These are phyloP conservation scores for Pachyrhizus erosus DNA, from an alignment of 306 rosid genomes.

Conservation along the genomic window DNA sequence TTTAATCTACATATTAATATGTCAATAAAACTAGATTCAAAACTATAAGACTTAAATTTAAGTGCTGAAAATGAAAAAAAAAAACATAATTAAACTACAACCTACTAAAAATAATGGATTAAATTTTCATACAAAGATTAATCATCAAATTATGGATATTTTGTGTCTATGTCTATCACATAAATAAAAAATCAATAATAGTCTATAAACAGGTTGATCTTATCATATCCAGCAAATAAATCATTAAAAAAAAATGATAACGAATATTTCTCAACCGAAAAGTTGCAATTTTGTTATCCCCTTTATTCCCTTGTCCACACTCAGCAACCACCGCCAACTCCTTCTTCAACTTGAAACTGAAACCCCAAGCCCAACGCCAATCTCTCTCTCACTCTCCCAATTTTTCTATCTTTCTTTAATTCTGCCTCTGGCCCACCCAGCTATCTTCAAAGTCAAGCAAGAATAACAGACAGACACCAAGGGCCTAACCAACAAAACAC, in stretches of 20 bases:
- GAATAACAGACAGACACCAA: conserved; percentile 32
- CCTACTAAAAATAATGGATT: no score
- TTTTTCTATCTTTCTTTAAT: no score
- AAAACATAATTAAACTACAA: no score
- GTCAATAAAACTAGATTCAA: no score
- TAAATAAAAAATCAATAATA: no score
- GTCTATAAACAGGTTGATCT: background rate
- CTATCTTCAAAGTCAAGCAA: conserved; percentile 72
- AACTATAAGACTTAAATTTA: no score
- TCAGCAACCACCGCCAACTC: conserved; percentile 3
- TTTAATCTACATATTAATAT: no score
- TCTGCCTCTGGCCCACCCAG: background rate
- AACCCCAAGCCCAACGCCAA: background rate
- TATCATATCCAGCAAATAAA: conserved; percentile 11
- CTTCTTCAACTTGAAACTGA: background rate
- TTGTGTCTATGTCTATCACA: no score
- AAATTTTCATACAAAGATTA: no score
- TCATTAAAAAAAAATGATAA: background rate
- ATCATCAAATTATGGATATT: no score
- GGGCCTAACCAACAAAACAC: conserved; percentile 23
- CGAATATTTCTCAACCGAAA: background rate
- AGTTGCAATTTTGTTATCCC: background rate
- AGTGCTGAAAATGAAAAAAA: no score
- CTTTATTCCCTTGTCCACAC: background rate
- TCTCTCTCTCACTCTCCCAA: background rate